Base-by-base conservation (phyloP, 2,329 filamentous ascomycete genomes). In the Fusarium udum region DNA sequence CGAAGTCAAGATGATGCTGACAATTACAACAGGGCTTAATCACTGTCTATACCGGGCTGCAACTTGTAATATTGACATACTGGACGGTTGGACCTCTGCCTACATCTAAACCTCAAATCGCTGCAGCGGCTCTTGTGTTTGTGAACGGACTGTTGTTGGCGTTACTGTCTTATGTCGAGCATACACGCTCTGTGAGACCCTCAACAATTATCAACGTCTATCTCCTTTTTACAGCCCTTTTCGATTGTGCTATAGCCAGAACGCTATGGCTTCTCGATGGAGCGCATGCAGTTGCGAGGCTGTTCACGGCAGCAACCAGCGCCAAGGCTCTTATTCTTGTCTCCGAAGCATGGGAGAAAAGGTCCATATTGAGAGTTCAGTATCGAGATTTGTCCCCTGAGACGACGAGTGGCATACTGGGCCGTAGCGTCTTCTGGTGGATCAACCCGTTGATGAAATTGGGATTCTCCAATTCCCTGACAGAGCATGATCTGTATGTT, bases 171-270 rank as follows among this genome's bases (percentile, higher is more conserved):
- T 56, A 64, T 26, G 67, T 37, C 14, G 67, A 70, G 32, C 67
- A 70, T 45, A 70, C 65, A 4, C 64, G 67, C 18, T 70, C 67
- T 1, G 64, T 70, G 6, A 16, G 67, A 15, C 67, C 67, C 24
- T 70, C 67, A 9, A 69, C 67, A 7, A 56, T 70, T 4, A 70
- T 70, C 16, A 69, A 69, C 22, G 40, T 63, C 26, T 70, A 70
- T n/a, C 36, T 70, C 8, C 32, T 70, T 24, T 59, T 70, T 20
- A 70, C 67, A 11, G 22, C 39, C 0, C 43, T 65, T 9, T 67
- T 67, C 14, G 64, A 67, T 28, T 67, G 64, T 3, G 64, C 43
- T 20, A 67, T 65, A 24, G 43, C 36, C 4, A 65, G 64, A 20
- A 67, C 64, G 1, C 20, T 67, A 24, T 67, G 64, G 64, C 37